Evolutionary conservation across 257 asterid genomes (phyloP), one percentile per base, ranked within the genome.

Genomic region (Capsicum pubescens): DNA sequence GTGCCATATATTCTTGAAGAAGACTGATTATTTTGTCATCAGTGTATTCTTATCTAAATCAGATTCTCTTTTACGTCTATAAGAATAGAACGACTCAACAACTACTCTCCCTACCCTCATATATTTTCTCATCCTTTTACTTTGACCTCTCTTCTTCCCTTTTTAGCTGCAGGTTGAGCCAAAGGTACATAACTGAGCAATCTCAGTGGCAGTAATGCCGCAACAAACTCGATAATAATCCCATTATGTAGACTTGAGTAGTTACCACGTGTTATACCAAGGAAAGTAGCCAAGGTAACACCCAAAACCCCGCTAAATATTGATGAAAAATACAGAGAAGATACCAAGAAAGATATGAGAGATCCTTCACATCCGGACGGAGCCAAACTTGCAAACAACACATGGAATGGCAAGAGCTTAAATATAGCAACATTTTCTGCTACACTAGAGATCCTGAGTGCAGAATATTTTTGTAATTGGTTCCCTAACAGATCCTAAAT

Each of bases 311-410:
- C 95, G 36, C 98, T 90, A 69, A 90, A 55, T 35, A 91, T 90
- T 9, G 97, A 93, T 1, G 97, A 92, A 11, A 95, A 57, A 70
- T 98, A 95, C 90, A 91, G 80, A 1, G 90, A 91, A 15, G 97
- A 95, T 6, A 95, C 97, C 32, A 93, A 85, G 72, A 93, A 92
- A 0, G 99, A 91, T 93, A 93, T 86, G 81, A 95, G 81, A 32
- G 98, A 94, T 54, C 96, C 99, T 87, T 93, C 97, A 82, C 94
- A 91, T 1, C 99, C 99, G 0, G 87, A 83, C 13, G 97, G 97
- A 72, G 99, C 95, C 85, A 26, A 26, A 26, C 26, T 26, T 26
- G 26, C 1, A 26, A 26, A 26, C 26, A 26, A 26, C 26, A 26
- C 26, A 26, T 26, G 26, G 26, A 26, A 26, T 26, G 26, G 26